phyloP scores from a whole-genome alignment of 2,329 filamentous ascomycete species.

The Waltergamsia citrina region DNA sequence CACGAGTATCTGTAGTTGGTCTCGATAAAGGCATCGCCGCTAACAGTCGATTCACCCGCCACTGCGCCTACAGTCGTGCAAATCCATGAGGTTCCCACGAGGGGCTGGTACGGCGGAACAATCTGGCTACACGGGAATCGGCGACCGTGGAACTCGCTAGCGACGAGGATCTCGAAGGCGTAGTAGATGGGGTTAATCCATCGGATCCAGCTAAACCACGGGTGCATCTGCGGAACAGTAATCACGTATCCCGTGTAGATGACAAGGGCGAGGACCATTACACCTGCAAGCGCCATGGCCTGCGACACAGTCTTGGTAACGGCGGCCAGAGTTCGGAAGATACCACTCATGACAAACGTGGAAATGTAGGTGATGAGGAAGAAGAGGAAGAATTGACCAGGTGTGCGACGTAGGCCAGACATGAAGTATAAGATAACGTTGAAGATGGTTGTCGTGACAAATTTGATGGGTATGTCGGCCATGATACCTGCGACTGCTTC shows the following conservation, averaged over 20 bases:
- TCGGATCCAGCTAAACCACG: constrained; percentile 68
- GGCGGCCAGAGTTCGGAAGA: constrained; percentile 67
- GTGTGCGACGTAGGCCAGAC: constrained; percentile 40
- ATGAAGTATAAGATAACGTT: constrained; percentile 52
- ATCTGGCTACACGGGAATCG: constrained; percentile 43
- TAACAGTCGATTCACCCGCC: constrained; percentile 42
- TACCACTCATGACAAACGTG: constrained; percentile 64
- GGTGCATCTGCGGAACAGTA: constrained; percentile 47
- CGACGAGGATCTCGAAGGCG: constrained; percentile 61
- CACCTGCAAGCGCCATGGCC: constrained; percentile 41
- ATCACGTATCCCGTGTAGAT: constrained; percentile 52
- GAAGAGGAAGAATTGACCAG: constrained; percentile 68
- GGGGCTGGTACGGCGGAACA: constrained; percentile 31
- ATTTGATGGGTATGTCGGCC: constrained; percentile 48
- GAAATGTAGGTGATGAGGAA: constrained; percentile 59
- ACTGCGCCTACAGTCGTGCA: constrained; percentile 45
- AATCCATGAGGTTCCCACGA: constrained; percentile 35
- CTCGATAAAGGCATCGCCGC: constrained; percentile 51
- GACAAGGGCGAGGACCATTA: constrained; percentile 50
- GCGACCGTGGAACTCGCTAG: constrained; percentile 60
- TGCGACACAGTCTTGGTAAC: constrained; percentile 56
- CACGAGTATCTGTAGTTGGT: constrained; percentile 46
- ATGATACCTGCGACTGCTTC: constrained; percentile 46
- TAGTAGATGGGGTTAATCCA: constrained; percentile 68
- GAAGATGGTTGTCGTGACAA: constrained; percentile 37